Conservation (phyloP, 2,329 filamentous ascomycete species). For the Fusarium anthophilum region DNA sequence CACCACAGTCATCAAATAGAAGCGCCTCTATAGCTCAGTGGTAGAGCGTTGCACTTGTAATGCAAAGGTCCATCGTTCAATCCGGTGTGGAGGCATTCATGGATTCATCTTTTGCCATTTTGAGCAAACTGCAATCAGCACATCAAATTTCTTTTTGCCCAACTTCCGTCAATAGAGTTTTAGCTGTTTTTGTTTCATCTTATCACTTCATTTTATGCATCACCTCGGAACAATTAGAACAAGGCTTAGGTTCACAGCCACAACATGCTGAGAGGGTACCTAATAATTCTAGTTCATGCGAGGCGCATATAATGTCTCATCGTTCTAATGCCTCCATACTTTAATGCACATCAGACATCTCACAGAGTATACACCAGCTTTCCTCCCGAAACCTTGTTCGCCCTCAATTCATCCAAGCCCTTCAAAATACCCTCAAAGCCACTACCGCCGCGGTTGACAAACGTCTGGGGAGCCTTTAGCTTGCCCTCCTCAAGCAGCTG, state of each 20-base stretch:
- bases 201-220: neutral
- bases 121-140: neutral
- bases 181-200: neutral
- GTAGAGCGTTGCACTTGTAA: constrained; percentile 33
- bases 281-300: neutral
- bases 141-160: neutral
- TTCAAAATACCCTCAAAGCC: neutral
- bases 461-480: neutral
- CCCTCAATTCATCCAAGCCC: constrained; percentile 8
- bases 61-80: constrained; percentile 32
- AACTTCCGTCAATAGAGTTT: too few relatives aligned
- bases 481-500: neutral
- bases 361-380: constrained; percentile 14
- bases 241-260: neutral
- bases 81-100: constrained; percentile 25
- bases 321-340: accelerated
- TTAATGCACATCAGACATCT: neutral
- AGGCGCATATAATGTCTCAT: neutral
- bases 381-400: neutral
- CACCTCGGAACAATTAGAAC: accelerated
- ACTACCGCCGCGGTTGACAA: neutral
- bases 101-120: neutral
- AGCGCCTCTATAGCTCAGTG: constrained; percentile 30
- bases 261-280: too few relatives aligned
- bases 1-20: neutral